A percentile compares a stretch with the other conserved stretches of the same genome.
These are phyloP conservation scores for Saturnispora silvae DNA, from an alignment of 805 yeast genomes.

Conservation along the genomic window DNA sequence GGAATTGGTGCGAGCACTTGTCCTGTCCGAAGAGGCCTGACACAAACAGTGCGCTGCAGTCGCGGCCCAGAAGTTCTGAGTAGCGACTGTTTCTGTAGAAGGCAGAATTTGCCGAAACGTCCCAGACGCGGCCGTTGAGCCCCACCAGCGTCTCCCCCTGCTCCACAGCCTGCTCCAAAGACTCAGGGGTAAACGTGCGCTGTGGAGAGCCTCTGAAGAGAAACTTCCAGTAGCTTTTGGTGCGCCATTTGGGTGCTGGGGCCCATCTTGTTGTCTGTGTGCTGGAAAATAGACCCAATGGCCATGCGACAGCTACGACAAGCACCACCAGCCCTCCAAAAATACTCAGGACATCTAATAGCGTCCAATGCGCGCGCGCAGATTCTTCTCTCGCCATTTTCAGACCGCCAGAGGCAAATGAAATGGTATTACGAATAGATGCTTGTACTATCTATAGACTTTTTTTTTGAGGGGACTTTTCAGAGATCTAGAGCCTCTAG, in stretches of 20 bases:
- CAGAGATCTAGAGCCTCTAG: no score
- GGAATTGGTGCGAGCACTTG: conserved; percentile 41
- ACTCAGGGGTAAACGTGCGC: conserved; percentile 31
- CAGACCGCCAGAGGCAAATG: no score
- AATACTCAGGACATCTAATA: conserved; percentile 2
- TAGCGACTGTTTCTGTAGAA: conserved; percentile 43
- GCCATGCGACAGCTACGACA: conserved; percentile 1
- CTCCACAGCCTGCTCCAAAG: conserved; percentile 27
- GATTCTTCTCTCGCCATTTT: no score
- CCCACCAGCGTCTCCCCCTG: conserved; percentile 37
- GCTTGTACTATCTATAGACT: no score
- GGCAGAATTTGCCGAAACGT: conserved; percentile 40
- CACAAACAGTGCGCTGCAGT: conserved; percentile 57
- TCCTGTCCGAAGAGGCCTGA: conserved; percentile 55
- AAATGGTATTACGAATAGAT: no score
- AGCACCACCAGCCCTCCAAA: conserved; percentile 1
- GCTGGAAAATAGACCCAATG: not conserved
- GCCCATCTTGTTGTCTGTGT: not conserved
- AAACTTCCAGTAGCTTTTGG: conserved; percentile 29
- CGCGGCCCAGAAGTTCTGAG: conserved; percentile 48
- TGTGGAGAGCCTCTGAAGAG: conserved; percentile 12
- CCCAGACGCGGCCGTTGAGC: conserved; percentile 51
- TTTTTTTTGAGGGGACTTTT: no score
- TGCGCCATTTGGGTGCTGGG: conserved; percentile 34
- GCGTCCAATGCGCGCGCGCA: conserved; percentile 2